Conservation (phyloP, 306 rosid species). For the Dicorynia guianensis region DNA sequence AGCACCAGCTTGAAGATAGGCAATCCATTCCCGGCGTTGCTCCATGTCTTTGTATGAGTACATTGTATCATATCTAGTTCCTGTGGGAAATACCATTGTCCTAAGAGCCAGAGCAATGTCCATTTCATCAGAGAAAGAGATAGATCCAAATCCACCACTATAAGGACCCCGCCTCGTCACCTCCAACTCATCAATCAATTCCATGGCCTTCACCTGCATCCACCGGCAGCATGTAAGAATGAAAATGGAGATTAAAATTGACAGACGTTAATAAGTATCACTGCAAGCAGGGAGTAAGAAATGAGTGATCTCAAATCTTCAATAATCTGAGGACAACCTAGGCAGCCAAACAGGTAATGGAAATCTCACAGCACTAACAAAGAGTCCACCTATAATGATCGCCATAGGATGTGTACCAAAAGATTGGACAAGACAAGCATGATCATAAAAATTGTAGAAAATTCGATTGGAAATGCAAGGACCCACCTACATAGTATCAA, state of each 20-base stretch:
- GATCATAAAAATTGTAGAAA: neutral
- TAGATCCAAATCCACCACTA: constrained; percentile 79
- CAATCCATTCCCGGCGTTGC: constrained; percentile 75
- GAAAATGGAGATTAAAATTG: constrained; percentile 9
- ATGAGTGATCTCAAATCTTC: constrained; percentile 1
- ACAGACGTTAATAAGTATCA: constrained; percentile 7
- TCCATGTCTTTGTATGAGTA: constrained; percentile 63
- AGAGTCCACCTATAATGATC: neutral
- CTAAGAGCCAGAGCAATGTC: constrained; percentile 84
- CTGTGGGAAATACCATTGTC: constrained; percentile 75
- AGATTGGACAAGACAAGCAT: neutral
- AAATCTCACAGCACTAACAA: neutral
- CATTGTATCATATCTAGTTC: constrained; percentile 69
- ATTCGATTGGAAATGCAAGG: neutral
- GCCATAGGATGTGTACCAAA: neutral
- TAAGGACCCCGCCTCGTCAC: constrained; percentile 77
- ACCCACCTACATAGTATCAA: neutral
- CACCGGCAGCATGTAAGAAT: constrained; percentile 25
- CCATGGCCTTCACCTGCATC: constrained; percentile 89
- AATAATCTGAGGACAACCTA: neutral
- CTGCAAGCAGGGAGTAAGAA: neutral
- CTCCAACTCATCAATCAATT: constrained; percentile 77
- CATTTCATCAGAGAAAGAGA: constrained; percentile 73
- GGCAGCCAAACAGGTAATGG: constrained; percentile 6
- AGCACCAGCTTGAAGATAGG: constrained; percentile 88